Base-by-base conservation (phyloP, 1,284 basidiomycete species). In the Ustilago cynodontis region DNA sequence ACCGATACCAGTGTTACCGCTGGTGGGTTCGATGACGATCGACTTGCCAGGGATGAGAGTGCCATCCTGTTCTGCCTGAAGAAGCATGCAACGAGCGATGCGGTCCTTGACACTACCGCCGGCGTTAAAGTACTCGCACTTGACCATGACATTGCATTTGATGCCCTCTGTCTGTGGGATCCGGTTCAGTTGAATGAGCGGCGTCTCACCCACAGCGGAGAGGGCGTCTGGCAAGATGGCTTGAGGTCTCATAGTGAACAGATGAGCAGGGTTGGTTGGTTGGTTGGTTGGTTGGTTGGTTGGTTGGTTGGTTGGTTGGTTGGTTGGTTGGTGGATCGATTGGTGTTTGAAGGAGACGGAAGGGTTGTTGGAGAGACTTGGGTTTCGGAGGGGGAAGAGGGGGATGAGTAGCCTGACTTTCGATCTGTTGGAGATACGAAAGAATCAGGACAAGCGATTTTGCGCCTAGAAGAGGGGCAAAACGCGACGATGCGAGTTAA, bases 51-150 rank as follows among this genome's bases (percentile, higher is more conserved):
- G 93, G 52, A 94, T 89, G 49, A 98, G 90, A 59, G 88, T 91
- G 31, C 95, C 95, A 51, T 94, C 91, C 69, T 89, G 89, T 88
- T 99, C 96, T 7, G 96, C 96, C 26, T 92, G 90, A 78, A 94
- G 91, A 2, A 98, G 91, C 96, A 99, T 99, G n/a, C 94, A 91
- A 86, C 78, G 62, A 26, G 88, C 88, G 71, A 98, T 97, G 68
- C 95, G 89, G 86, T 98, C 96, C 88, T 99, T 99, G 75, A 98
- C 92, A 4, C 93, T 94, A 1, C 96, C 96, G 13, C 96, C 96
- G 2, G 91, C 92, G 26, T 94, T 96, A 82, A 93, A 91, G 86
- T 91, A 97, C 83, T 99, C 96, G 52, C 93, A 89, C 87, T 98
- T 98, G 31, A 90, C 95, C 83, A 97, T 93, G 24, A 98, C 89